phyloP scores from a whole-genome alignment of 1,284 basidiomycete species.

The Microbotryum saponariae region DNA sequence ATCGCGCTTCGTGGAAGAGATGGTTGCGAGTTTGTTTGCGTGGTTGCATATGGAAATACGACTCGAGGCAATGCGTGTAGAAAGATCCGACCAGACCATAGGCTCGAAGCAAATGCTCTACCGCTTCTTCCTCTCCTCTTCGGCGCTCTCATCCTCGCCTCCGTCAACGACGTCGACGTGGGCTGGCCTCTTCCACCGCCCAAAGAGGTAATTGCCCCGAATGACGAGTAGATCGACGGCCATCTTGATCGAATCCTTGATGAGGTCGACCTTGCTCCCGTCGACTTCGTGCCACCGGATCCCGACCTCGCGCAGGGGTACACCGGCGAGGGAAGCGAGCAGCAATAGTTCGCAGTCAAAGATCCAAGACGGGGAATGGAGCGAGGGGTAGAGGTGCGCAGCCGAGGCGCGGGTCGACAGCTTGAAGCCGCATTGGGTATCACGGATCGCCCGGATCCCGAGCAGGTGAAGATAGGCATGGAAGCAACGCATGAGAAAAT shows the following conservation, averaged over 20 bases:
- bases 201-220: slow-evolving; percentile 69
- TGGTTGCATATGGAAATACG: too few relatives aligned
- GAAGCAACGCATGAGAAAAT: slow-evolving; percentile 84
- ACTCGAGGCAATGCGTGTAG: too few relatives aligned
- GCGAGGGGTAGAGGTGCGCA: slow-evolving; percentile 67
- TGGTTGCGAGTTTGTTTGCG: too few relatives aligned
- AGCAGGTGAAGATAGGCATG: slow-evolving; percentile 75
- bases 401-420: slow-evolving; percentile 75
- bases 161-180: neutral
- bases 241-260: slow-evolving; percentile 79
- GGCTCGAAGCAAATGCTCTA: too few relatives aligned
- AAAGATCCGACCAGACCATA: too few relatives aligned
- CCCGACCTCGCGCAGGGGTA: slow-evolving; percentile 75
- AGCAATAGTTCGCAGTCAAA: slow-evolving; percentile 92
- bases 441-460: slow-evolving; percentile 71
- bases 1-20: too few relatives aligned
- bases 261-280: slow-evolving; percentile 80
- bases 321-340: slow-evolving; percentile 57
- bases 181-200: slow-evolving; percentile 46
- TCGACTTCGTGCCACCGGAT: slow-evolving; percentile 86
- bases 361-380: slow-evolving; percentile 65
- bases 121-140: neutral
- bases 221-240: slow-evolving; percentile 75
- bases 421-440: slow-evolving; percentile 96
- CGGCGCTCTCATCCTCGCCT: slow-evolving; percentile 2